A percentile compares a stretch with the other conserved stretches of the same genome.
Conservation (phyloP, 371 early-diverging fungal genomes). For the Neoconidiobolus thromboides region DNA sequence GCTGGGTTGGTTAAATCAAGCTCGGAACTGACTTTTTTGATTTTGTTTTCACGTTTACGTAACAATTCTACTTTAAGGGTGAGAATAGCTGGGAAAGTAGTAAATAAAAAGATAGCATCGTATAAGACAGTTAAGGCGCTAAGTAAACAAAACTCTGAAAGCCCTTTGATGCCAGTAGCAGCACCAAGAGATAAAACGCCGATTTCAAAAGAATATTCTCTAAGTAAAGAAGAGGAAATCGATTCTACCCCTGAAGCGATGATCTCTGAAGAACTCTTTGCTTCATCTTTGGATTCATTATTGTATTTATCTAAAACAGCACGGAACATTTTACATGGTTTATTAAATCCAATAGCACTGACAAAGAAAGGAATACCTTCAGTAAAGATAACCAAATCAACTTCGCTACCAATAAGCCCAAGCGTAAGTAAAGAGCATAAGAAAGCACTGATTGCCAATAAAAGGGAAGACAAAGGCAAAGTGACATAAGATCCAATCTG, state of each 20-base stretch:
- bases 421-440: constrained; percentile 51
- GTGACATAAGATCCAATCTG: constrained; percentile 67
- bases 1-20: constrained; percentile 3
- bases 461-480: constrained; percentile 33
- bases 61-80: constrained; percentile 70
- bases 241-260: constrained; percentile 46
- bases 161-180: constrained; percentile 49
- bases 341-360: constrained; percentile 84
- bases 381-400: constrained; percentile 13
- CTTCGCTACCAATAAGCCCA: constrained; percentile 25
- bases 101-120: constrained; percentile 67
- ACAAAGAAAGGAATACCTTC: constrained; percentile 85
- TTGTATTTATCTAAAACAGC: constrained; percentile 37
- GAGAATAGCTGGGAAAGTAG: constrained; percentile 69
- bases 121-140: constrained; percentile 62
- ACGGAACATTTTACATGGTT: constrained; percentile 61
- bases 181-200: constrained; percentile 57
- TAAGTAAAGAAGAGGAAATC: constrained; percentile 40
- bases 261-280: constrained; percentile 30
- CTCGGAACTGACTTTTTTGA: constrained; percentile 7
- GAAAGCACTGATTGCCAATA: constrained; percentile 40
- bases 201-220: constrained; percentile 70
- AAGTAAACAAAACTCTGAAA: constrained; percentile 64
- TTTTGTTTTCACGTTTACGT: constrained; percentile 20
- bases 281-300: background rate